Percentiles rank a stretch among this genome's conserved stretches.
Evolutionary conservation across 129 eudicot species (phyloP).

Genomic region (Artemisia annua): DNA sequence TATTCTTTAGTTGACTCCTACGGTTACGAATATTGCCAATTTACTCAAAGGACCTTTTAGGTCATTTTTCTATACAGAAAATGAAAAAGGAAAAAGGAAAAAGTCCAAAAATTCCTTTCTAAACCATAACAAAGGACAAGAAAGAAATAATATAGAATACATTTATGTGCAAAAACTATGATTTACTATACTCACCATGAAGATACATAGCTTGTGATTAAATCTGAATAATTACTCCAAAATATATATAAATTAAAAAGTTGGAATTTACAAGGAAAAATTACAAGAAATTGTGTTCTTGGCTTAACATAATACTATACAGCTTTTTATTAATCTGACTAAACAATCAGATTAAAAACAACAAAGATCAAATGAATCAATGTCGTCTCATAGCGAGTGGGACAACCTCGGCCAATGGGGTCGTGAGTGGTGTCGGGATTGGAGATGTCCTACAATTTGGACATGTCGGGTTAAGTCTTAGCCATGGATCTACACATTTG

Average conservation of each 20-base stretch:
- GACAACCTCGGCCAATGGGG: constrained; percentile 87
- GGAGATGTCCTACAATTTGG: constrained; percentile 95
- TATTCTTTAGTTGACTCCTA: constrained; percentile 36
- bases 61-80: background rate
- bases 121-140: background rate
- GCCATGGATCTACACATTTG: constrained; percentile 90
- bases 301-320: constrained; percentile 24
- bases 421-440: constrained; percentile 77
- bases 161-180: background rate
- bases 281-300: background rate
- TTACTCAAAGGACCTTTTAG: constrained; percentile 29
- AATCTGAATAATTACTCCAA: constrained; percentile 17
- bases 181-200: background rate
- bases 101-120: constrained; percentile 12
- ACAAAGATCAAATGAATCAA: constrained; percentile 16
- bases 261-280: background rate
- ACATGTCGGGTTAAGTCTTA: constrained; percentile 80
- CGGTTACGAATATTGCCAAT: constrained; percentile 28
- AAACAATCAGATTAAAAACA: too few relatives aligned
- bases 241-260: background rate
- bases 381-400: constrained; percentile 55
- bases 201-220: background rate
- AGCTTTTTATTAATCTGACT: constrained; percentile 13
- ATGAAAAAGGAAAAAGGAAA: constrained; percentile 6
- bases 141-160: background rate